Evolutionary conservation across 768 basidiomycete species (phyloP).

Genomic region (Scleroderma citrinum): DNA sequence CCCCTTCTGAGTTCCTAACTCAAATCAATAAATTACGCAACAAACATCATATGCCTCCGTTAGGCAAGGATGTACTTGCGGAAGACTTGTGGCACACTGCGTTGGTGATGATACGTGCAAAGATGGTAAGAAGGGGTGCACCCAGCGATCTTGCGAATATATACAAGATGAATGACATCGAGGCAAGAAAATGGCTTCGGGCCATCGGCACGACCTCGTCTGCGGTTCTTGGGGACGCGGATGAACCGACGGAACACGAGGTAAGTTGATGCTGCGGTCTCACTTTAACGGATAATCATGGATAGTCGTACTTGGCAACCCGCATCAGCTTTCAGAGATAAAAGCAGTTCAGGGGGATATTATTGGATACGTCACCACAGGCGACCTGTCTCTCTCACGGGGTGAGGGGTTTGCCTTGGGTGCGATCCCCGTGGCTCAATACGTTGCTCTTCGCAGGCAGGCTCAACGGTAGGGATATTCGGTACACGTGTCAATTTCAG

Average conservation of each 20-base stretch:
- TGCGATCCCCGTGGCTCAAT: slow-evolving; percentile 51
- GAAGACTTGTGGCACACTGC: slow-evolving; percentile 52
- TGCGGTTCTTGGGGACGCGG: slow-evolving; percentile 14
- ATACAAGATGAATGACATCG: slow-evolving; percentile 51
- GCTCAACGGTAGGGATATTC: slow-evolving; percentile 33
- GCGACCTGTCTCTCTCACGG: slow-evolving; percentile 72
- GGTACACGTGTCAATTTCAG: not conserved
- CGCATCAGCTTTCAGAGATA: slow-evolving; percentile 39
- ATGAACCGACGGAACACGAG: slow-evolving; percentile 17
- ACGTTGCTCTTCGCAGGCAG: slow-evolving; percentile 51
- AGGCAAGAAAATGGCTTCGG: slow-evolving; percentile 45
- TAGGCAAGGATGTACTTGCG: slow-evolving; percentile 30
- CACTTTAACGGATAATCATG: not conserved
- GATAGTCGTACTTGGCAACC: not conserved
- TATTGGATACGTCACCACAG: slow-evolving; percentile 83
- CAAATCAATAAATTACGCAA: slow-evolving; percentile 55
- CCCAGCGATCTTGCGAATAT: slow-evolving; percentile 73
- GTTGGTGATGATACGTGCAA: slow-evolving; percentile 60
- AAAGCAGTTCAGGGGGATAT: no score
- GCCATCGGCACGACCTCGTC: slow-evolving; percentile 21
- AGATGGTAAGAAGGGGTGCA: slow-evolving; percentile 56
- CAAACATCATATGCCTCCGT: slow-evolving; percentile 44
- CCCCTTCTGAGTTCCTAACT: slow-evolving; percentile 39
- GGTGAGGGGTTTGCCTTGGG: slow-evolving; percentile 79
- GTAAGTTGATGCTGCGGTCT: slow-evolving; percentile 18